Conservation (phyloP, 441 rosid species). For the Lagerstroemia fauriei region DNA sequence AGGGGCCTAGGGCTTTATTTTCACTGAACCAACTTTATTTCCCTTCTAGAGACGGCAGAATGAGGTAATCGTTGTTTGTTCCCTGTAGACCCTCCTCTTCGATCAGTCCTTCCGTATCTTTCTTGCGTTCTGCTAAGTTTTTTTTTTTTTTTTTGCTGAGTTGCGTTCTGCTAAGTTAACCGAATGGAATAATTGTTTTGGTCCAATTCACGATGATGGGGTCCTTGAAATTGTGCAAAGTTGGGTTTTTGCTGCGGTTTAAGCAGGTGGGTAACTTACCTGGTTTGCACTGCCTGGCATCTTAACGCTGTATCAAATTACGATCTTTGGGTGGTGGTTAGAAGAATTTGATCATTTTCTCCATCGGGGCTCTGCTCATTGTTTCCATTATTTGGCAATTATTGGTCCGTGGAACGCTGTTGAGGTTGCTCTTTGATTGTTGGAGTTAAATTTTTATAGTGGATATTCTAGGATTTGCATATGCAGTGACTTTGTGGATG, state of each 20-base stretch:
- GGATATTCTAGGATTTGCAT: background rate
- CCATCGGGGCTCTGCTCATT: background rate
- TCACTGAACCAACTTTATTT: background rate
- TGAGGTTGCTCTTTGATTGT: background rate
- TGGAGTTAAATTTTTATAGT: background rate
- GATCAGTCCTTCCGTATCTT: background rate
- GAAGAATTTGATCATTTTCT: background rate
- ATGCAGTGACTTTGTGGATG: background rate
- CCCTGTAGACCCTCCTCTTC: background rate
- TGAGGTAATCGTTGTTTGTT: background rate
- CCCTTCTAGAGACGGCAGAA: background rate
- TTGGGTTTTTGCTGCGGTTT: background rate
- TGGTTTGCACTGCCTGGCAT: background rate
- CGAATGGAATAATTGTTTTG: background rate
- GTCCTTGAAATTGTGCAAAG: background rate
- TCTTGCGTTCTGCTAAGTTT: background rate
- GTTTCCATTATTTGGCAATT: background rate
- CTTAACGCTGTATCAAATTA: background rate
- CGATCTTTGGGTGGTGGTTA: background rate
- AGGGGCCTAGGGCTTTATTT: background rate
- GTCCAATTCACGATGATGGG: background rate
- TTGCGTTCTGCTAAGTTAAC: background rate
- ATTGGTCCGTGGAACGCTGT: background rate
- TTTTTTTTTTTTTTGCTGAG: no score
- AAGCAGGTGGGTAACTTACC: background rate